Evolutionary conservation across 768 basidiomycete genomes (phyloP), one percentile per base, ranked within the genome.

Genomic region (Chlorophyllum brunneum): DNA sequence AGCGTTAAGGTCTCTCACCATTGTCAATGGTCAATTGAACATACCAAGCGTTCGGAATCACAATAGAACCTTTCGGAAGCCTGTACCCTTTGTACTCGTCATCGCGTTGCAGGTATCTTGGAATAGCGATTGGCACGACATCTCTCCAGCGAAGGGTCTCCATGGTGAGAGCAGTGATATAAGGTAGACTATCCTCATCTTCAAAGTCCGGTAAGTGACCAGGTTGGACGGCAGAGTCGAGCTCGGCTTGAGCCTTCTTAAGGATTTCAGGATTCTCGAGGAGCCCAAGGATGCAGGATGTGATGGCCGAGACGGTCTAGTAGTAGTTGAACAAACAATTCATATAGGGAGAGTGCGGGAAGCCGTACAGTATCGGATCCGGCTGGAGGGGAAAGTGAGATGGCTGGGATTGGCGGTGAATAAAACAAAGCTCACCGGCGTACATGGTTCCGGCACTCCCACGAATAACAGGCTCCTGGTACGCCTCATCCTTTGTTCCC

Each of bases 171-270:
- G 70, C 70, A 8, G 60, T 63, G 29, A 69, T 58, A 34, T 66
- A 70, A 2, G 69, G 69, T 18, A 72, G 41, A 2, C 48, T 38
- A 9, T 56, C 41, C 48, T 60, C 44, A 40, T 70, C 58, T 1
- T 60, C 59, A 31, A 68, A 63, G 26, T 64, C 62, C 0, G 73
- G 73, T 8, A 74, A 55, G 33, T 63, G 52, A 20, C 64, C 63
- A 4, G 54, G 50, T 15, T 67, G 65, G 4, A 70, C 31, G 5
- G 71, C 65, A 23, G 57, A 39, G 51, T 71, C 72, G 4, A 75
- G 59, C 46, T 73, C 66, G 2, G 39, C 56, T 42, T 73, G 71
- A 3, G 69, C 70, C 39, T 60, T 67, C 70, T 44, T 61, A 66
- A 68, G 57, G 10, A 65, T 62, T 4, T 69, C 63, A 6, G 56